Percentiles rank a stretch among this genome's conserved stretches.
Conservation (phyloP, 306 rosid genomes). For the Lathyrus sativus region DNA sequence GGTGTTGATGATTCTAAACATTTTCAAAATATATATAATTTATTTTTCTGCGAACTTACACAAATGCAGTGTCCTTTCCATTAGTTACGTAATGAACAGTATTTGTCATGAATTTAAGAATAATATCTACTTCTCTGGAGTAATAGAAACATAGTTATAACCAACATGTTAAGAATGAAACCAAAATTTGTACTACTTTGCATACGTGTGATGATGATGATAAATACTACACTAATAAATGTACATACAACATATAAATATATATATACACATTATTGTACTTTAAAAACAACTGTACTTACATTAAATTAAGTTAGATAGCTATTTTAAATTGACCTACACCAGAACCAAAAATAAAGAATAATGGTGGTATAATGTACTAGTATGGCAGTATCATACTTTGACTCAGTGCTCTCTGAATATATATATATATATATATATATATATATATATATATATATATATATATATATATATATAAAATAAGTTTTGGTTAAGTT, state of each 20-base stretch:
- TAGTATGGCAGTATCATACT: background rate
- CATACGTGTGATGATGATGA: conserved; percentile 11
- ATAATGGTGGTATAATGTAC: background rate
- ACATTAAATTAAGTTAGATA: background rate
- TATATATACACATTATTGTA: background rate
- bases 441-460: background rate
- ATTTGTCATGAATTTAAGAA: conserved; percentile 6
- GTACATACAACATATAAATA: no score
- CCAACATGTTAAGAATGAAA: conserved; percentile 23
- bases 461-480: background rate
- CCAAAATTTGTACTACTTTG: conserved; percentile 9
- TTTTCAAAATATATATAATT: no score
- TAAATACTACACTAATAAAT: background rate
- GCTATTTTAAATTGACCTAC: background rate
- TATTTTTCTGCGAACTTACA: background rate
- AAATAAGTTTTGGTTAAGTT: background rate
- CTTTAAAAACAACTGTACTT: background rate
- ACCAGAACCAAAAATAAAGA: background rate
- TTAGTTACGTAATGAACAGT: conserved; percentile 30
- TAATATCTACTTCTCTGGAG: no score
- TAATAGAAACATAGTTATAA: conserved; percentile 24
- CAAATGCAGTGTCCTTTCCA: conserved; percentile 27
- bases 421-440: background rate
- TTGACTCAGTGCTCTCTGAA: background rate
- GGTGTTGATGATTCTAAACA: no score